Base-by-base conservation (phyloP, 371 early-diverging fungal species). In the Cladochytrium tenue region DNA sequence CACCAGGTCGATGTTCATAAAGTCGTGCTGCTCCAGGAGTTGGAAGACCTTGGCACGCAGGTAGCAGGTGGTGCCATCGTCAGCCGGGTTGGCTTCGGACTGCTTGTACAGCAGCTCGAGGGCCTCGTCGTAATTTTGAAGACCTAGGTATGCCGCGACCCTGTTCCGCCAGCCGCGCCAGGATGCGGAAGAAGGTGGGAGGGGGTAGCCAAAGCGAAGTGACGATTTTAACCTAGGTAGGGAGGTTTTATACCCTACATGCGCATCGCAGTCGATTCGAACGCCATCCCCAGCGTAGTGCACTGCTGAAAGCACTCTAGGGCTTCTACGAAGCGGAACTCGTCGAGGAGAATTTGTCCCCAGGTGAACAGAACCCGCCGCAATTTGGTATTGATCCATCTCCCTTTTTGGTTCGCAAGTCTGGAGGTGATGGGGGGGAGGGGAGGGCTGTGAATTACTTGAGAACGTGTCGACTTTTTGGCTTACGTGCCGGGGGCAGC, bases 261-360 rank as follows among this genome's bases (percentile, higher is more conserved):
- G 53, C 73, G 43, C 4, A 73, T 32, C 26, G 66, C 59, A 0
- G 70, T 72, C 20, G 66, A 64, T n/a, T 67, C 66, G 1, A 56
- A 30, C 51, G 33, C 28, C 56, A 70, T 62, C 28, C 64, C 66
- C n/a, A 70, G 58, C 17, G 63, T 61, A 1, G 58, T 32, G 3
- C 66, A 25, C 10, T 59, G 36, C 32, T 75, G 33, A 34, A 71
- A 66, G 20, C 36, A 52, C 25, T 55, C 30, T 3, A 71, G 32
- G 7, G 71, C 56, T 32, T 71, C 71, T 31, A 62, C 33, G 36
- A 74, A 73, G 13, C 77, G 32, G 17, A 60, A 63, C 51, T 73
- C 71, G 56, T 80, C 81, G 1, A 80, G 65, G 23, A 80, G 56
- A 58, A 70, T 68, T 50, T 80, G 75, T n/a, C 75, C 75, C 67